Base-by-base conservation (phyloP, 2,329 filamentous ascomycete genomes). In the Neonectria ditissima region DNA sequence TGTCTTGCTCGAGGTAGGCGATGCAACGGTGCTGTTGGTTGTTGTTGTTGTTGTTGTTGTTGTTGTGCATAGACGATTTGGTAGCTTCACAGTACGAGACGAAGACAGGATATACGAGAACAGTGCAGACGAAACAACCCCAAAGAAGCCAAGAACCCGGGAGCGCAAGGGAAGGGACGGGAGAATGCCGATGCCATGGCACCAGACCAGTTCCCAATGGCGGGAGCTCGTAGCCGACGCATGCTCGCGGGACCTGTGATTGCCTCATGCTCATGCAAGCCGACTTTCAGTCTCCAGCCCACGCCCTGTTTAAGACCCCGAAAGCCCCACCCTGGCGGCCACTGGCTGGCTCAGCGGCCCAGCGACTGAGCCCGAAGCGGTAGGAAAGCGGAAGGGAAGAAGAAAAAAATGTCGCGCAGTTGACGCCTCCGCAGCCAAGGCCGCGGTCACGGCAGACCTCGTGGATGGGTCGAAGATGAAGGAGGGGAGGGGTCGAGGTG, bases 391-490 rank as follows among this genome's bases (percentile, higher is more conserved):
- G 32, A 55, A 45, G 54, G 41, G 50, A 53, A 10, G 16, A 55
- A 54, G 24, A 37, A 63, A 37, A 63, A 68, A 69, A 70, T 69
- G 56, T 67, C 67, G 66, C 67, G 64, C 63, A 62, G 66, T 69
- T 32, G 43, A 65, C 51, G 58, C 34, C 45, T 69, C 47, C 51
- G 28, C 37, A 47, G 63, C 34, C 56, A 48, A 55, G 24, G 54
- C 65, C 54, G 51, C 62, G 65, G 58, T 52, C 34, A 32, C 20
- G 59, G 65, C 54, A 65, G 63, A 53, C 59, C 52, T 63, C 52
- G 65, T 67, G 63, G 66, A 48, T 54, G 63, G 63, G 47, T 20
- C 47, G 16, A 30, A 30, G 45, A 48, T 48, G 47, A 50, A 18
- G 37, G 47, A 32, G 28, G 28, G 22, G 47, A 18, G 18, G 26